Percentiles rank a stretch among this genome's conserved stretches.
Conservation (phyloP, 2,329 filamentous ascomycete genomes). For the Spiromastix sp. region DNA sequence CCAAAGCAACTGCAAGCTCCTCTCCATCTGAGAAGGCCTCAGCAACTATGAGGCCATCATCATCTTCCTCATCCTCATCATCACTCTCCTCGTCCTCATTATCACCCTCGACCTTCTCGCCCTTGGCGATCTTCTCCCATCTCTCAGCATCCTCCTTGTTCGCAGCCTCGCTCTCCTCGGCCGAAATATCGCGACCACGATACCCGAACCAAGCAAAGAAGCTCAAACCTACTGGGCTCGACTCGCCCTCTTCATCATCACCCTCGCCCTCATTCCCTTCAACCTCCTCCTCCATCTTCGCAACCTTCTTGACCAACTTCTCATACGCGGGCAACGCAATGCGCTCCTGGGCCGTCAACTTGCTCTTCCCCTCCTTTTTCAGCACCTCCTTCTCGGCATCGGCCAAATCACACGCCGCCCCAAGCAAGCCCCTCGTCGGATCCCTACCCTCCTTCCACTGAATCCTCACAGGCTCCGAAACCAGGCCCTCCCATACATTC, state of each 20-base stretch:
- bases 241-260: conserved; percentile 28
- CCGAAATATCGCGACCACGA: conserved; percentile 57
- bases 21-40: conserved; percentile 87
- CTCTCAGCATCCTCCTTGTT: conserved; percentile 50
- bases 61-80: conserved; percentile 52
- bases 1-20: conserved; percentile 66
- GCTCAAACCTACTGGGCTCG: conserved; percentile 55
- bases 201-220: conserved; percentile 91
- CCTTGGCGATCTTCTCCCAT: conserved; percentile 39
- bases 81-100: conserved; percentile 37
- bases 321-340: conserved; percentile 42
- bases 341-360: conserved; percentile 38
- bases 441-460: conserved; percentile 82
- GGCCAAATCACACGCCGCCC: conserved; percentile 59
- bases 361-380: conserved; percentile 22
- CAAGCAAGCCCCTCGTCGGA: conserved; percentile 68
- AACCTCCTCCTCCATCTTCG: conserved; percentile 25
- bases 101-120: conserved; percentile 41
- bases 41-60: conserved; percentile 54
- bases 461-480: conserved; percentile 82
- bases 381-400: conserved; percentile 48
- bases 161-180: conserved; percentile 59
- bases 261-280: conserved; percentile 26
- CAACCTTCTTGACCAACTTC: conserved; percentile 42
- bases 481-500: conserved; percentile 62